Conservation (phyloP, 2,329 filamentous ascomycete genomes). For the Sporothrix brasiliensis region DNA sequence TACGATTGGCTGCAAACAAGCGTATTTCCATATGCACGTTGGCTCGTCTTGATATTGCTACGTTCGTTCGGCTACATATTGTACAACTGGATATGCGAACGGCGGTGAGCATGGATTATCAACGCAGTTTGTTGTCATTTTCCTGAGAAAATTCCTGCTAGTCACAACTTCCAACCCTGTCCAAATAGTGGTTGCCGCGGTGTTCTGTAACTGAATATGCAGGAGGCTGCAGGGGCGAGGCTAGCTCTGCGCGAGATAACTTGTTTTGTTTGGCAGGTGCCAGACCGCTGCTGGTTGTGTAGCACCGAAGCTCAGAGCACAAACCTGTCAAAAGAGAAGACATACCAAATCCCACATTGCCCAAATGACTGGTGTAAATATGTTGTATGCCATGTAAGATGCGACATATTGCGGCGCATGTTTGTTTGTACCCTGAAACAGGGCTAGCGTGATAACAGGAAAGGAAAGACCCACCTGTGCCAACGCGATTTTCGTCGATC, state of each 20-base stretch:
- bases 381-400: no score
- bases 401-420: background rate
- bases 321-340: no score
- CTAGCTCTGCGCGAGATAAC: conserved; percentile 3
- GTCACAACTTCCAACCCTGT: conserved; percentile 14
- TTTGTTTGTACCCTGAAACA: conserved; percentile 30
- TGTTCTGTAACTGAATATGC: conserved; percentile 12
- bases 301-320: background rate
- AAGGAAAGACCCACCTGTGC: conserved; percentile 19
- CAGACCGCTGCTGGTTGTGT: conserved; percentile 10
- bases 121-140: background rate
- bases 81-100: conserved; percentile 22
- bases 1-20: no score
- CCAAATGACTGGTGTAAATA: no score
- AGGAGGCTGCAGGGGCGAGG: conserved; percentile 19
- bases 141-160: background rate
- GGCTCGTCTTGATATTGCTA: background rate
- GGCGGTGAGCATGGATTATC: background rate
- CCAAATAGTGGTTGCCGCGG: conserved; percentile 7
- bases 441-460: conserved; percentile 4
- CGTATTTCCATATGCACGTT: no score
- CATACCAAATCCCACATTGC: no score
- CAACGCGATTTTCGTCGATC: conserved; percentile 7
- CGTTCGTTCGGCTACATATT: background rate
- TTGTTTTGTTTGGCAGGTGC: conserved; percentile 24